These are phyloP conservation scores for Ogataea populi-albae DNA, from an alignment of 805 yeast genomes.

Conservation along the genomic window DNA sequence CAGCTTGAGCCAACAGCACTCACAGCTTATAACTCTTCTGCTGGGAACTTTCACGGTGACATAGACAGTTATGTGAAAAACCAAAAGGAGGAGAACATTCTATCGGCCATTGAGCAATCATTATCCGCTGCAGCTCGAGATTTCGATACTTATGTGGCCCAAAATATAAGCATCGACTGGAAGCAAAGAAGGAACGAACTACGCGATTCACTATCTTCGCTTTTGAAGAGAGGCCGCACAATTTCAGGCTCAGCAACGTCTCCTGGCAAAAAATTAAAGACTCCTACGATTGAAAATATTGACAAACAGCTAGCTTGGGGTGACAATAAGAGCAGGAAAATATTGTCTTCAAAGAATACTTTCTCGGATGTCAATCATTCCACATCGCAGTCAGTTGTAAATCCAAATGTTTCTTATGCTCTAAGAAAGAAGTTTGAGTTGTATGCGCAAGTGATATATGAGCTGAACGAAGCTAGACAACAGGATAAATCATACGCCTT, in stretches of 20 bases:
- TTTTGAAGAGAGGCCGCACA: constrained; percentile 32
- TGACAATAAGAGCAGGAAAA: constrained; percentile 22
- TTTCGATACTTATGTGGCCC: constrained; percentile 73
- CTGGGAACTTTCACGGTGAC: constrained; percentile 31
- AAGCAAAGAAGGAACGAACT: constrained; percentile 70
- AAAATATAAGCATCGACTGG: constrained; percentile 82
- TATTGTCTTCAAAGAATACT: constrained; percentile 28
- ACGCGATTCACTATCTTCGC: constrained; percentile 65
- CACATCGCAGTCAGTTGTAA: constrained; percentile 19
- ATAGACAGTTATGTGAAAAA: constrained; percentile 61
- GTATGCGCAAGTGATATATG: constrained; percentile 68
- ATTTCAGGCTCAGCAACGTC: constrained; percentile 15
- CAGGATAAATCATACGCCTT: constrained; percentile 50
- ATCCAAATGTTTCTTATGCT: constrained; percentile 39
- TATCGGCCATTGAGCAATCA: constrained; percentile 79
- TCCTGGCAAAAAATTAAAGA: constrained; percentile 15
- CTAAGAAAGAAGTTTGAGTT: constrained; percentile 59
- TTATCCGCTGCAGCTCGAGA: constrained; percentile 72
- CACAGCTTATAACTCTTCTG: constrained; percentile 1
- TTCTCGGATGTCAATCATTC: constrained; percentile 30
- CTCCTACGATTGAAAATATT: constrained; percentile 14
- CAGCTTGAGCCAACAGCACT: constrained; percentile 14
- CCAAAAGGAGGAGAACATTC: constrained; percentile 78
- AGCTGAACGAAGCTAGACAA: constrained; percentile 68
- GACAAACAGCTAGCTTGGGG: constrained; percentile 31